Conservation (phyloP, 805 yeast species). For the Candida wancherniae region DNA sequence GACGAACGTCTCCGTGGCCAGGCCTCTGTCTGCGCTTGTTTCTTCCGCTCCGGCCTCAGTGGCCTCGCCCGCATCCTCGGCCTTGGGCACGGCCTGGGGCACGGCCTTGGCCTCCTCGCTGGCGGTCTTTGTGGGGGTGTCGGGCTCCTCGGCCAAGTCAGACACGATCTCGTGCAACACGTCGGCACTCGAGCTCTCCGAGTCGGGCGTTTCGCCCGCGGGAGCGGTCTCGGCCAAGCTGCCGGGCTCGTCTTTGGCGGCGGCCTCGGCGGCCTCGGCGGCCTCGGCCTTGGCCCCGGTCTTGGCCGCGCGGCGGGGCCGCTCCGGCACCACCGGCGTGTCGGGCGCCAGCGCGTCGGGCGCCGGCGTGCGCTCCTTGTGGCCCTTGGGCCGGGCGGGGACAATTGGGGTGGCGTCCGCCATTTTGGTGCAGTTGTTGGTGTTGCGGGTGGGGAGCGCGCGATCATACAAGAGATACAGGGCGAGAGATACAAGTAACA, state of each 20-base stretch:
- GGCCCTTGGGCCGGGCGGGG: slow-evolving; percentile 3
- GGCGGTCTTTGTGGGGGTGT: not conserved
- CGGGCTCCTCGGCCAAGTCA: slow-evolving; percentile 2
- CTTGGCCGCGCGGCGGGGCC: slow-evolving; percentile 3
- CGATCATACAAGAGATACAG: no score
- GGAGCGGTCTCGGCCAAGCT: not conserved
- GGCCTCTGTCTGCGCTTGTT: no score
- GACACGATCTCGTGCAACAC: slow-evolving; percentile 5
- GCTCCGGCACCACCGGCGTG: slow-evolving; percentile 4
- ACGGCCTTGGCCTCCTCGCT: no score
- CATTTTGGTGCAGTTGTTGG: no score
- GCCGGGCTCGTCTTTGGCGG: slow-evolving; percentile 1
- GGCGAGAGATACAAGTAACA: no score
- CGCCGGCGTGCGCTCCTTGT: not conserved
- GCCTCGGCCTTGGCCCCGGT: no score
- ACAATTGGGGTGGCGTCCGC: no score
- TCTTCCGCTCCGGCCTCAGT: not conserved
- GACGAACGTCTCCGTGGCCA: no score
- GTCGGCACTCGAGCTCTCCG: no score
- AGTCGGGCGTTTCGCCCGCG: not conserved
- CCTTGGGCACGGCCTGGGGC: not conserved
- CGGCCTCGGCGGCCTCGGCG: no score
- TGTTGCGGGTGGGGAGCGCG: no score
- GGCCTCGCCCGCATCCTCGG: slow-evolving; percentile 1
- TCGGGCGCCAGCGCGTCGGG: no score